phyloP scores from a whole-genome alignment of 352 stramenopile genomes.

The Blastocystis hominis region DNA sequence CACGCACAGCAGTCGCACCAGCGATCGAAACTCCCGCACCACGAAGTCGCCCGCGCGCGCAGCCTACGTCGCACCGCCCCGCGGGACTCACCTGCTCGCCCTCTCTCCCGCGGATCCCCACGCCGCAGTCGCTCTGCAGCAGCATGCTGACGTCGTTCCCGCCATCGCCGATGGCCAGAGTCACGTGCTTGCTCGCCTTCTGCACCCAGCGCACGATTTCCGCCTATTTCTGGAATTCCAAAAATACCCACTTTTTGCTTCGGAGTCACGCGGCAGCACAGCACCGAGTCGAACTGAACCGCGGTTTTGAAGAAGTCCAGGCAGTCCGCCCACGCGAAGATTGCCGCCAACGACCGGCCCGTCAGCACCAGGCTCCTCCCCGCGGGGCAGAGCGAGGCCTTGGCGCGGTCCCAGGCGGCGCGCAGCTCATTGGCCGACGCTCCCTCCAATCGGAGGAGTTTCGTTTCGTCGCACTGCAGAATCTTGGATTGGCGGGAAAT shows the following conservation, averaged over 20 bases:
- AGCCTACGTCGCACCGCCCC: constrained; percentile 47
- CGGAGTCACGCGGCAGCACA: constrained; percentile 81
- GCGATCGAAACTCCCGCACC: constrained; percentile 81
- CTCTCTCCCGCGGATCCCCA: constrained; percentile 84
- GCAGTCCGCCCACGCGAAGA: constrained; percentile 65
- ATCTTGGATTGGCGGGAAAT: constrained; percentile 73
- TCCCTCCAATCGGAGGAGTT: background rate
- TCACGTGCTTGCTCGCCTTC: constrained; percentile 67
- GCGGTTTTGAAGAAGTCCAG: background rate
- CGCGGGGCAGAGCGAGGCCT: background rate
- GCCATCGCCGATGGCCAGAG: constrained; percentile 80
- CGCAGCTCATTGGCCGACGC: background rate
- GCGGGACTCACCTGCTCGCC: constrained; percentile 70
- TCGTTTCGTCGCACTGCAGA: constrained; percentile 51
- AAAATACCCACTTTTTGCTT: constrained; percentile 72
- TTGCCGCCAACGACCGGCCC: background rate
- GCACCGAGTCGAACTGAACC: constrained; percentile 73
- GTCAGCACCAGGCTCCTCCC: background rate
- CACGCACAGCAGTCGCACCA: constrained; percentile 77
- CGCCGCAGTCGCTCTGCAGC: constrained; percentile 79
- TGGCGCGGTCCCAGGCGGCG: background rate
- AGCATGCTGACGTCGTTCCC: constrained; percentile 88
- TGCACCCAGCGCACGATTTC: constrained; percentile 64
- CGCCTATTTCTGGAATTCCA: background rate
- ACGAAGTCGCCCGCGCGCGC: constrained; percentile 84